Evolutionary conservation across 441 rosid species (phyloP).

Genomic region (Pelargonium citronellum): DNA sequence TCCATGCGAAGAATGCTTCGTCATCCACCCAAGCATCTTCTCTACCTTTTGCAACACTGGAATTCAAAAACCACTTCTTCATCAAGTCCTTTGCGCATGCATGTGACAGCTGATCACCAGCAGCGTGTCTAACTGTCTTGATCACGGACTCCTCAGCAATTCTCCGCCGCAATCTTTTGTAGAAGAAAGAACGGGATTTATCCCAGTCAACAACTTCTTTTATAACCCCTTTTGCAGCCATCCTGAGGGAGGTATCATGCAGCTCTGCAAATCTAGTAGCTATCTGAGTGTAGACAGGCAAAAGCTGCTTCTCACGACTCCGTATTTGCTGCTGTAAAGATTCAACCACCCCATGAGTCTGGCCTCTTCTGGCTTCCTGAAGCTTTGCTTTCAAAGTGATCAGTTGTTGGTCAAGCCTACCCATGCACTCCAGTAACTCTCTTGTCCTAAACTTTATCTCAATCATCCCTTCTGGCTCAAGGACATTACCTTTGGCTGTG

Average conservation of each 20-base stretch:
- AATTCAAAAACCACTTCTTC: constrained; percentile 70
- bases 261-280: constrained; percentile 96
- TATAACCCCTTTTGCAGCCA: constrained; percentile 96
- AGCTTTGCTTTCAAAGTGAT: constrained; percentile 55
- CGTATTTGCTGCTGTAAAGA: constrained; percentile 65
- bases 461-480: constrained; percentile 96
- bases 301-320: constrained; percentile 76
- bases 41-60: constrained; percentile 43
- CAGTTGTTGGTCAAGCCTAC: constrained; percentile 80
- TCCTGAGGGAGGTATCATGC: constrained; percentile 86
- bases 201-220: constrained; percentile 87
- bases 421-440: constrained; percentile 96
- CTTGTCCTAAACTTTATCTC: constrained; percentile 94
- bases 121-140: constrained; percentile 60
- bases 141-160: constrained; percentile 62
- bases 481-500: constrained; percentile 94
- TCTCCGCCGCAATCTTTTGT: constrained; percentile 67
- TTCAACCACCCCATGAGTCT: constrained; percentile 36
- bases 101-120: constrained; percentile 58
- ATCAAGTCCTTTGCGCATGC: constrained; percentile 59
- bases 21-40: constrained; percentile 70
- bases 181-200: constrained; percentile 64
- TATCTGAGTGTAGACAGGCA: constrained; percentile 84
- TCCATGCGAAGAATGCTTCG: constrained; percentile 85
- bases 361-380: constrained; percentile 57